phyloP scores from a whole-genome alignment of 1,139 yeast species.

The Pichia sp. region DNA sequence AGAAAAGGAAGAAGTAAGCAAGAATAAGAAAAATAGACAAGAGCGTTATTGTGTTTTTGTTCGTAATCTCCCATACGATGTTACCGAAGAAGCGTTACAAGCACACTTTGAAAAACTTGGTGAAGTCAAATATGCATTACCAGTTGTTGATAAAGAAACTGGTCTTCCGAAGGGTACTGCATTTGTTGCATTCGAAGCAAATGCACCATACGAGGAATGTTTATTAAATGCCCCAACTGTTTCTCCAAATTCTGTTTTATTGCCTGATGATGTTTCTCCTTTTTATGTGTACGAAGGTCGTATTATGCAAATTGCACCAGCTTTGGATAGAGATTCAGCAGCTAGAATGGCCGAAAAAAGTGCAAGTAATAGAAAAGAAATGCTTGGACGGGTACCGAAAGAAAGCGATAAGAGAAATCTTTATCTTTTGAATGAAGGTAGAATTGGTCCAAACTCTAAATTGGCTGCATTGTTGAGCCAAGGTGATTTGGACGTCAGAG shows the following conservation, averaged over 20 bases:
- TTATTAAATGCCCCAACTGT: constrained; percentile 74
- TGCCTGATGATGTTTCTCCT: constrained; percentile 90
- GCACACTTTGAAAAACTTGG: constrained; percentile 87
- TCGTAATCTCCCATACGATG: constrained; percentile 93
- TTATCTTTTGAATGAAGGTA: constrained; percentile 89
- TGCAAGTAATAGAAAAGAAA: constrained; percentile 68
- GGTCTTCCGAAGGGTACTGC: constrained; percentile 95
- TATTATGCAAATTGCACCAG: constrained; percentile 75
- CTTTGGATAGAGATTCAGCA: constrained; percentile 91
- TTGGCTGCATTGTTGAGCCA: constrained; percentile 67
- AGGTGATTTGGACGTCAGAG: constrained; percentile 84
- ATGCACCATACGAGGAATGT: constrained; percentile 66
- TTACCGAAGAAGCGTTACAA: constrained; percentile 72
- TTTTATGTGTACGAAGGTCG: constrained; percentile 93
- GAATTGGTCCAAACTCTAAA: constrained; percentile 78
- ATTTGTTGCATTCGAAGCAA: constrained; percentile 77
- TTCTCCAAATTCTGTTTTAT: constrained; percentile 74
- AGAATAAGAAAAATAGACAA: constrained; percentile 53
- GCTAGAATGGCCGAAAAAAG: constrained; percentile 69
- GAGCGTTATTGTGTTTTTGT: constrained; percentile 77
- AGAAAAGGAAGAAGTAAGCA: constrained; percentile 28
- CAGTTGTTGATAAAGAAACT: constrained; percentile 83
- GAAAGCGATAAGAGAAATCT: constrained; percentile 83
- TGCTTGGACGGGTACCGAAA: constrained; percentile 76
- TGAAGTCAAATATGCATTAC: constrained; percentile 86